A percentile compares a stretch with the other conserved stretches of the same genome.
These are phyloP conservation scores for Hymenoscyphus fraxineus DNA, from an alignment of 2,329 filamentous ascomycete genomes.

Conservation along the genomic window DNA sequence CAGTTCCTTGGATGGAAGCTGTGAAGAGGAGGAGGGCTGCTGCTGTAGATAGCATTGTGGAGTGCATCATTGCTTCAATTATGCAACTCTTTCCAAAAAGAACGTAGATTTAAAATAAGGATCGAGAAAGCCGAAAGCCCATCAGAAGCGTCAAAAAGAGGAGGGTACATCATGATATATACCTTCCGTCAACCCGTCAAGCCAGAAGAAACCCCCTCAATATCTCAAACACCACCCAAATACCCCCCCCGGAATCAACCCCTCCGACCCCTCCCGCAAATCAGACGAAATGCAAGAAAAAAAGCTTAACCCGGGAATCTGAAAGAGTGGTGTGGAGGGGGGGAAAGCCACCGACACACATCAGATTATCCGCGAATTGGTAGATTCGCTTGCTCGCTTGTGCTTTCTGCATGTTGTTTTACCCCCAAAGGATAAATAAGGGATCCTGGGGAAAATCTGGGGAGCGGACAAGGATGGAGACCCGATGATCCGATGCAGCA, in stretches of 20 bases:
- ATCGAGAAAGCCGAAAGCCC: not conserved
- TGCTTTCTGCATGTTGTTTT: not conserved
- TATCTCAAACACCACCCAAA: not conserved
- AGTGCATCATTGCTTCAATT: not conserved
- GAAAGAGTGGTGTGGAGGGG: not conserved
- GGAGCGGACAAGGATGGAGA: not conserved
- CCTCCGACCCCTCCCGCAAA: not conserved
- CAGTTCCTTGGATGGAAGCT: not conserved
- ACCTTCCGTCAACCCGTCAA: not conserved
- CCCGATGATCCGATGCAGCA: not conserved
- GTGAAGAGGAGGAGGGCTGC: not conserved
- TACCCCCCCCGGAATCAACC: not conserved
- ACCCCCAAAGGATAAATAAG: not conserved
- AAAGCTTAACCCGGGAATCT: not conserved
- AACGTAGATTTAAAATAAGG: not conserved
- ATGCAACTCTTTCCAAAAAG: not conserved
- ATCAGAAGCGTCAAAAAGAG: not conserved
- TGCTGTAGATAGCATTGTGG: not conserved
- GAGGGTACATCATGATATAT: not conserved
- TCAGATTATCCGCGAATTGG: constrained; percentile 8
- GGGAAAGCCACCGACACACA: not conserved
- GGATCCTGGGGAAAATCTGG: not conserved
- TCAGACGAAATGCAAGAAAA: not conserved
- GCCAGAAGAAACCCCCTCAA: not conserved
- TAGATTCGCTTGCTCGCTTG: not conserved